Percentiles rank a stretch among this genome's conserved stretches.
phyloP scores from a whole-genome alignment of 139 green algal genomes.

The Deuterostichococcus epilithicus region DNA sequence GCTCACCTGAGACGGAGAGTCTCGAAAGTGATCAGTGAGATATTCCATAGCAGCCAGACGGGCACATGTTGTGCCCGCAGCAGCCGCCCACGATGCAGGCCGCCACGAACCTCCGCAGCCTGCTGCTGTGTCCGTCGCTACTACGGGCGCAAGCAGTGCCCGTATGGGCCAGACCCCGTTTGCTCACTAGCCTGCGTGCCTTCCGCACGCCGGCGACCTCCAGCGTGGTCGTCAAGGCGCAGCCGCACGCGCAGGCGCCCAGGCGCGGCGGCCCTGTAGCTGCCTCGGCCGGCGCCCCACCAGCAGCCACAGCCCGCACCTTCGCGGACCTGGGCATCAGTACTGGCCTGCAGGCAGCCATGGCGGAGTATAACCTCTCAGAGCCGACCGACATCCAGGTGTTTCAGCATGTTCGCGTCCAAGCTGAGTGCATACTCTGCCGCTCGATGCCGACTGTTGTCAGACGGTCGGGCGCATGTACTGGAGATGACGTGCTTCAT shows the following conservation, averaged over 20 bases:
- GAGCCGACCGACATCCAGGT: slow-evolving; percentile 87
- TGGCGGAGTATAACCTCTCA: slow-evolving; percentile 52
- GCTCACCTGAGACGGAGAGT: too few species aligned
- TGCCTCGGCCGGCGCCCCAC: background rate
- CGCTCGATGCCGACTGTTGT: too few species aligned
- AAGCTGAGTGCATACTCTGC: slow-evolving; percentile 1
- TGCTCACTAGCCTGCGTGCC: background rate
- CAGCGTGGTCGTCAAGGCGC: background rate
- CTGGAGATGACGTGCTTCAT: too few species aligned
- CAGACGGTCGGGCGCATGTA: too few species aligned
- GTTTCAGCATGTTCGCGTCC: background rate
- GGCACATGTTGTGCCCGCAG: background rate
- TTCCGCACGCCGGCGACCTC: background rate
- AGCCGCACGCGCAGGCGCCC: background rate
- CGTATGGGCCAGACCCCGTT: background rate
- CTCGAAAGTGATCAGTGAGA: too few species aligned
- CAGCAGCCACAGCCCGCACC: background rate
- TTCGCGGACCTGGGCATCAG: slow-evolving; percentile 53
- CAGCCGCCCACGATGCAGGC: background rate
- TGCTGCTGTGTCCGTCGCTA: background rate
- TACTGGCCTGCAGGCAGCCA: slow-evolving; percentile 37
- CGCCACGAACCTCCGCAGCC: background rate
- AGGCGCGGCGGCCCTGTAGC: background rate
- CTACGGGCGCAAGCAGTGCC: background rate
- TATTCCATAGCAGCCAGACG: too few species aligned